A percentile compares a stretch with the other conserved stretches of the same genome.
Conservation (phyloP, 805 yeast genomes). For the Yamadazyma olivae region DNA sequence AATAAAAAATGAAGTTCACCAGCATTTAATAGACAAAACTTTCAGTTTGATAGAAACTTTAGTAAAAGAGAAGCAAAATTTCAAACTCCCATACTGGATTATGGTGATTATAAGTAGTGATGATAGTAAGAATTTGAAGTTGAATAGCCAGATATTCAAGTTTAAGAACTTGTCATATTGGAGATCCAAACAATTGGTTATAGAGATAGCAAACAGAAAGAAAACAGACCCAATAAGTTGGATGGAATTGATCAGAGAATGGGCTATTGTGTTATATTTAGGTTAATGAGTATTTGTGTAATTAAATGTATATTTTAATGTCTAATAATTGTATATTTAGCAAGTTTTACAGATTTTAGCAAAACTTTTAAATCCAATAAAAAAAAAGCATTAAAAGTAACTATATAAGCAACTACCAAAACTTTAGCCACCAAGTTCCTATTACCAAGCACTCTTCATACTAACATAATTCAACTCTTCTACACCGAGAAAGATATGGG, state of each 20-base stretch:
- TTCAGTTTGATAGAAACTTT: conserved; percentile 15
- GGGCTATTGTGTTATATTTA: conserved; percentile 45
- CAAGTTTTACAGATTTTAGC: no score
- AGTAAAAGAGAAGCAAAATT: conserved; percentile 5
- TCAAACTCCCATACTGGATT: conserved; percentile 49
- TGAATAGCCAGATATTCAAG: background rate
- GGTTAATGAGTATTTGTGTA: conserved; percentile 19
- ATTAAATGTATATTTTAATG: no score
- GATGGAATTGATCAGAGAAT: conserved; percentile 53
- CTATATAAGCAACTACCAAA: no score
- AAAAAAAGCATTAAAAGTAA: no score
- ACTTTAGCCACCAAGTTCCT: no score
- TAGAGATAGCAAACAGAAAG: conserved; percentile 49
- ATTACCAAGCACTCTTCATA: no score
- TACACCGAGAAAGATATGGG: no score
- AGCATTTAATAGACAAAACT: conserved; percentile 30
- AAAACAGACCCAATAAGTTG: conserved; percentile 40
- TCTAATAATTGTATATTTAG: no score
- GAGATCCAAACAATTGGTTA: conserved; percentile 53
- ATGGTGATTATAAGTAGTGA: conserved; percentile 32
- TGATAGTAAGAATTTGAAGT: conserved; percentile 16
- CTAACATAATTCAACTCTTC: no score
- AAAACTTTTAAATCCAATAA: no score
- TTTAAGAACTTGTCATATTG: conserved; percentile 37
- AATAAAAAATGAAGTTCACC: conserved; percentile 40